These are phyloP conservation scores for Striga hermonthica DNA, from an alignment of 305 asterid genomes.

Conservation along the genomic window DNA sequence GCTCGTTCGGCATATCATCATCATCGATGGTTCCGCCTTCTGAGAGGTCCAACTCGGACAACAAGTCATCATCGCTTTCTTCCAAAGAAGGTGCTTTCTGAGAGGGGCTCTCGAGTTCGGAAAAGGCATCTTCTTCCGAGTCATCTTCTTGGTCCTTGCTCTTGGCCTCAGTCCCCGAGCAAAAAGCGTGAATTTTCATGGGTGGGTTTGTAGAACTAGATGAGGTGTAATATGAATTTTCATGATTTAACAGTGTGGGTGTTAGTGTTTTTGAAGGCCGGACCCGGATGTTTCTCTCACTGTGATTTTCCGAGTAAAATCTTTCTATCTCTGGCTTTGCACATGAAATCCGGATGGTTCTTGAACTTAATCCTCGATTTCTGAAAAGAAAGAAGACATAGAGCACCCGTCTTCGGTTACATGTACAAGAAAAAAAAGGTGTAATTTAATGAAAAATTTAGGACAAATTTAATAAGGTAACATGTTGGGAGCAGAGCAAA, in stretches of 20 bases:
- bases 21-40: constrained; percentile 32
- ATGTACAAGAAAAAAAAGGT: not conserved
- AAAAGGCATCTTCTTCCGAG: constrained; percentile 51
- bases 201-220: constrained; percentile 31
- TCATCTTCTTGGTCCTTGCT: constrained; percentile 41
- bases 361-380: constrained; percentile 41
- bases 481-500: not conserved
- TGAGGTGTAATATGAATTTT: constrained; percentile 36
- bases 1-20: constrained; percentile 30
- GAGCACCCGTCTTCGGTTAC: not conserved
- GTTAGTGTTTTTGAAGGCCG: constrained; percentile 30
- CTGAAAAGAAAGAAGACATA: constrained; percentile 33
- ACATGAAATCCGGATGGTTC: constrained; percentile 34
- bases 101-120: constrained; percentile 34
- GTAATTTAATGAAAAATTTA: not conserved
- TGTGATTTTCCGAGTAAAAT: constrained; percentile 29
- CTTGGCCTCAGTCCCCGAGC: constrained; percentile 37
- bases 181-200: constrained; percentile 35
- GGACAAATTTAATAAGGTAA: constrained; percentile 6
- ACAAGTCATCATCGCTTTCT: constrained; percentile 32
- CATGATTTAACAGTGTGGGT: constrained; percentile 31
- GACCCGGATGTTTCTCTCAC: constrained; percentile 34
- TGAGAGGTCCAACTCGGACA: constrained; percentile 39
- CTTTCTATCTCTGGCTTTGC: constrained; percentile 38
- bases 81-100: constrained; percentile 30